These are phyloP conservation scores for Linnemannia zychae DNA, from an alignment of 192 early-diverging fungal genomes.

Conservation along the genomic window DNA sequence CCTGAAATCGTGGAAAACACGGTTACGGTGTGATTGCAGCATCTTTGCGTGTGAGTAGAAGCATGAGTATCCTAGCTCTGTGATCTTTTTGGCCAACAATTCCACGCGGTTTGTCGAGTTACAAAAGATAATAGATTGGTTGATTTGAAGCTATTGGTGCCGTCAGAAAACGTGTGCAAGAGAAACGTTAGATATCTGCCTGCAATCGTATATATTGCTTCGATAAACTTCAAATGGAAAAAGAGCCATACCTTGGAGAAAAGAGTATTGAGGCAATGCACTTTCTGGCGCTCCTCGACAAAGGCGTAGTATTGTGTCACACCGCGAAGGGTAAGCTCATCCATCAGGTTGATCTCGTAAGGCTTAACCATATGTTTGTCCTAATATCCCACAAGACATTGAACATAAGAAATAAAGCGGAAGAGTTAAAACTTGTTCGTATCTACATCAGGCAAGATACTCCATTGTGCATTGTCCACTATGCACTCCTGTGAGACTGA, in stretches of 20 bases:
- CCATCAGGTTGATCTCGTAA: constrained; percentile 99
- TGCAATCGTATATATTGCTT: too few relatives aligned
- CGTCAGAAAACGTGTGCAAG: neutral
- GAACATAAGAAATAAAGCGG: neutral
- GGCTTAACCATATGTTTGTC: constrained; percentile 95
- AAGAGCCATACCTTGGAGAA: constrained; percentile 84
- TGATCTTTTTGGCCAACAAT: constrained; percentile 97
- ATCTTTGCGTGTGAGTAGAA: constrained; percentile 98
- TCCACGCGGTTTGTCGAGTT: constrained; percentile 98
- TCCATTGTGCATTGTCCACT: neutral
- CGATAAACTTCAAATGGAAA: neutral
- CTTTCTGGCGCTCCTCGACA: constrained; percentile 97
- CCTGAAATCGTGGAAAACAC: constrained; percentile 98
- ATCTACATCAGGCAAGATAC: too few relatives aligned
- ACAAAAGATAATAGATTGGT: constrained; percentile 99
- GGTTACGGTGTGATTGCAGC: constrained; percentile 96
- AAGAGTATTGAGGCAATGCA: constrained; percentile 91
- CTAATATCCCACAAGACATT: neutral
- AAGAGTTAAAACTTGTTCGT: neutral
- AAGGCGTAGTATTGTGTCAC: constrained; percentile 99
- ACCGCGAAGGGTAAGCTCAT: constrained; percentile 95
- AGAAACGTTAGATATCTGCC: neutral
- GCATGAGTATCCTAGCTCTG: constrained; percentile 97
- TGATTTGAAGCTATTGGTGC: constrained; percentile 90
- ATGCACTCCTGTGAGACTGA: neutral